These are phyloP conservation scores for Neckera pumila DNA, from an alignment of 225 moss, liverwort and hornwort species.

Conservation along the genomic window DNA sequence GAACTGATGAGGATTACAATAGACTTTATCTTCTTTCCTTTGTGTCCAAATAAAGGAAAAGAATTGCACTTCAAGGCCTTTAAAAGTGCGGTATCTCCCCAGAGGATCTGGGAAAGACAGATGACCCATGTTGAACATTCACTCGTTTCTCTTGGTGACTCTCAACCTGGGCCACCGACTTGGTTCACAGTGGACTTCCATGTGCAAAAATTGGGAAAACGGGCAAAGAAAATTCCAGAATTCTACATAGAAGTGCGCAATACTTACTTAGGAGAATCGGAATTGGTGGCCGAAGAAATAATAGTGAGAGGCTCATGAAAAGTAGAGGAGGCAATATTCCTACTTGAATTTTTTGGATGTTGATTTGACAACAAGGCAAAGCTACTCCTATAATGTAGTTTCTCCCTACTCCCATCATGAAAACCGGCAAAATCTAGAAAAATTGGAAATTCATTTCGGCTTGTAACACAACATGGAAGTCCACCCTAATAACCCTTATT, in stretches of 20 bases:
- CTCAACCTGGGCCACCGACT: background rate
- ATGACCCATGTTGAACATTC: background rate
- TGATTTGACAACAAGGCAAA: background rate
- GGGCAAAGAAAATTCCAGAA: background rate
- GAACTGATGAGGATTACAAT: background rate
- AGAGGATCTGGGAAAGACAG: background rate
- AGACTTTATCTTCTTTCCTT: background rate
- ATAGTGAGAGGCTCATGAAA: background rate
- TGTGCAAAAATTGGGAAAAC: too few relatives aligned
- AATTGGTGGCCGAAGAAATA: background rate
- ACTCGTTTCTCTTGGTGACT: background rate
- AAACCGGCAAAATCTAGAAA: background rate
- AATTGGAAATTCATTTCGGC: background rate
- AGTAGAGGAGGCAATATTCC: background rate
- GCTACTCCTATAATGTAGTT: background rate
- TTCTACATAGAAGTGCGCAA: background rate
- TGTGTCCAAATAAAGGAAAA: background rate
- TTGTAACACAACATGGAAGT: background rate
- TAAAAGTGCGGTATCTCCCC: background rate
- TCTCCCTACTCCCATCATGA: background rate
- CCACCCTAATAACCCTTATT: background rate
- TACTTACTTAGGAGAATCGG: background rate
- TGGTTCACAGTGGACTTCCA: background rate
- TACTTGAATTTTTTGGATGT: background rate
- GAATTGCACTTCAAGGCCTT: background rate